Evolutionary conservation across 768 basidiomycete genomes (phyloP), one percentile per base, ranked within the genome.

Genomic region (Phlebiopsis flavidoalba): DNA sequence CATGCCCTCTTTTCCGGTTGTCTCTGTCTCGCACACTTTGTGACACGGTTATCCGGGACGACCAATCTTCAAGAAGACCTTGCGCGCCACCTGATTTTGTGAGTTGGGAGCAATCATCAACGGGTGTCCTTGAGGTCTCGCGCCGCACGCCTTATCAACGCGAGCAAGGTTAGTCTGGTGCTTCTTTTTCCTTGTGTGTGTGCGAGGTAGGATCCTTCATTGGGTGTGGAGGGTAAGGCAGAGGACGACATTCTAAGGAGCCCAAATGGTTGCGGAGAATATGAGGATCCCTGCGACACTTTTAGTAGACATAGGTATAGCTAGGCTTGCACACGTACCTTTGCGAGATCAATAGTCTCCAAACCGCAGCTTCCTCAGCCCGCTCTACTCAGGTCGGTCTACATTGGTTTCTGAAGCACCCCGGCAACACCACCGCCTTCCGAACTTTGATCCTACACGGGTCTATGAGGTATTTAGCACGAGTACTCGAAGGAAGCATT

Each of bases 101-200:
- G 88, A 75, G 43, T 45, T 55, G 8, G 91, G 92, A 7, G 92
- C 89, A 63, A 96, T 88, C 83, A 92, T 94, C 65, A 96, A 75
- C 70, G 87, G 0, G 89, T 86, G 70, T 98, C 97, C 71, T 98
- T 97, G 51, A 93, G 91, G 80, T 98, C 97, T 64, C 88, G 86
- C n/a, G 96, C 96, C 0, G 97, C 97, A 65, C 97, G 89, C 45
- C 97, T 85, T n/a, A n/a, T n/a, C n/a, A n/a, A n/a, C 14, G 97
- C 97, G 55, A 99, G 86, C 72, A 98, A 98, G 3, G 95, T 98
- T 31, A 31, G 26, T 31, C 6, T 31, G 73, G 98, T 97, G 72
- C 98, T 97, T 72, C 98, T 99, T 79, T 98, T 99, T 21, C 97
- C 97, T 77, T 98, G 97, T 0, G 97, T 99, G 68, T 99, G 97